phyloP scores from a whole-genome alignment of 2,329 filamentous ascomycete genomes.

The Alternaria gansuensis region DNA sequence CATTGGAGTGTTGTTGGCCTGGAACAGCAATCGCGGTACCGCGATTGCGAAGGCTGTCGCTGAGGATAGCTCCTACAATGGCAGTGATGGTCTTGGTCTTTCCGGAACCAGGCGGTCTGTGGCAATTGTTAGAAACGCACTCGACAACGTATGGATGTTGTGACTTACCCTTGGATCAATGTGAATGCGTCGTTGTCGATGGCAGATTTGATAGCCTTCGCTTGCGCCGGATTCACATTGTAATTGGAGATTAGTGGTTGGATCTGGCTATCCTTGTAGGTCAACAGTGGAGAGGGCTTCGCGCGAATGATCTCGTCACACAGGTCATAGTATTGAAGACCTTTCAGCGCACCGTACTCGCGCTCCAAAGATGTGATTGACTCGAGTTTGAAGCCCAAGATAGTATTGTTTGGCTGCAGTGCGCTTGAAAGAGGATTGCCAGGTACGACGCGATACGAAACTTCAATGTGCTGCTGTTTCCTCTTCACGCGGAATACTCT shows the following conservation, averaged over 20 bases:
- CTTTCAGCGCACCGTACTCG: constrained; percentile 91
- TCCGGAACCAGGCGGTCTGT: constrained; percentile 87
- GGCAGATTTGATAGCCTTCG: constrained; percentile 88
- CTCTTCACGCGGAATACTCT: constrained; percentile 80
- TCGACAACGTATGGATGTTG: not conserved
- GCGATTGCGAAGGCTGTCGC: constrained; percentile 62
- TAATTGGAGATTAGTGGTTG: constrained; percentile 77
- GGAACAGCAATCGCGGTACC: constrained; percentile 59
- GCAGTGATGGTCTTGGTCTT: constrained; percentile 99
- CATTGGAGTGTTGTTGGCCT: constrained; percentile 41
- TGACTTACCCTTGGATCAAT: constrained; percentile 80
- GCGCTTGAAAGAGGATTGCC: constrained; percentile 68
- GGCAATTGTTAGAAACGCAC: constrained; percentile 30
- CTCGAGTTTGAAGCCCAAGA: constrained; percentile 83
- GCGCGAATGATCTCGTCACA: constrained; percentile 91
- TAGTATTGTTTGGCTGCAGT: constrained; percentile 73
- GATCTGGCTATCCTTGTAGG: constrained; percentile 78
- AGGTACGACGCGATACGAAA: constrained; percentile 84
- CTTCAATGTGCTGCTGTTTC: constrained; percentile 82
- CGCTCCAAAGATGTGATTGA: constrained; percentile 95
- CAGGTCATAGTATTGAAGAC: constrained; percentile 92
- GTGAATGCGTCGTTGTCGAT: constrained; percentile 97
- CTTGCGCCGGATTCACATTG: constrained; percentile 85
- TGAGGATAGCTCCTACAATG: constrained; percentile 88
- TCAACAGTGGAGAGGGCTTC: constrained; percentile 86